phyloP scores from a whole-genome alignment of 2,329 filamentous ascomycete genomes.

The Aspergillus floridensis region DNA sequence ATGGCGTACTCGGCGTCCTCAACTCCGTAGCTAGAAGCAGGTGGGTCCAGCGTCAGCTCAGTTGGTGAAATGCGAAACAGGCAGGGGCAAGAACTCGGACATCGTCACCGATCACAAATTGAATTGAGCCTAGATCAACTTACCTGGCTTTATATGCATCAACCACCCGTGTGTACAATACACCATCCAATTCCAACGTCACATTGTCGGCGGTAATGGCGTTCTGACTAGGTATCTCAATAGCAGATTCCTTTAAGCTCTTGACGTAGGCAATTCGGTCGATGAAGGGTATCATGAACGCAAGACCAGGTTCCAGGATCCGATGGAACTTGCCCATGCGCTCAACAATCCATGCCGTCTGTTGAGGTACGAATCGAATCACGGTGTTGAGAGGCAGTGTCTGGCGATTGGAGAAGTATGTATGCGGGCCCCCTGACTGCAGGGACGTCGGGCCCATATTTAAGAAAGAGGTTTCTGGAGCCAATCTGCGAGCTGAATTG shows the following conservation, averaged over 20 bases:
- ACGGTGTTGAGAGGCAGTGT: constrained; percentile 87
- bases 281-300: constrained; percentile 82
- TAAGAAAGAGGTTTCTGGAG: constrained; percentile 35
- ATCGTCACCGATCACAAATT: not conserved
- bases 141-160: constrained; percentile 97
- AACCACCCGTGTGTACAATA: constrained; percentile 92
- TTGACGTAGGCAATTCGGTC: constrained; percentile 98
- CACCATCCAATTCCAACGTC: constrained; percentile 90
- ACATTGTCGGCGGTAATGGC: constrained; percentile 99
- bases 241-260: constrained; percentile 90
- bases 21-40: constrained; percentile 75
- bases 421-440: constrained; percentile 47
- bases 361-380: constrained; percentile 96
- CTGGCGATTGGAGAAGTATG: constrained; percentile 70
- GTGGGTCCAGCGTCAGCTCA: not conserved
- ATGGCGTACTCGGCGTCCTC: constrained; percentile 99
- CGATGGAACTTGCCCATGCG: constrained; percentile 97
- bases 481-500: constrained; percentile 27
- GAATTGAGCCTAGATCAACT: constrained; percentile 23
- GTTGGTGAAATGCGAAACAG: not conserved
- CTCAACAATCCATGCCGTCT: constrained; percentile 99
- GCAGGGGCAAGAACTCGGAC: not conserved
- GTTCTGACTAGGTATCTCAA: constrained; percentile 96
- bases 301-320: constrained; percentile 87
- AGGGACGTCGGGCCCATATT: constrained; percentile 26